phyloP scores from a whole-genome alignment of 192 early-diverging fungal species.

The Podila epicladia region DNA sequence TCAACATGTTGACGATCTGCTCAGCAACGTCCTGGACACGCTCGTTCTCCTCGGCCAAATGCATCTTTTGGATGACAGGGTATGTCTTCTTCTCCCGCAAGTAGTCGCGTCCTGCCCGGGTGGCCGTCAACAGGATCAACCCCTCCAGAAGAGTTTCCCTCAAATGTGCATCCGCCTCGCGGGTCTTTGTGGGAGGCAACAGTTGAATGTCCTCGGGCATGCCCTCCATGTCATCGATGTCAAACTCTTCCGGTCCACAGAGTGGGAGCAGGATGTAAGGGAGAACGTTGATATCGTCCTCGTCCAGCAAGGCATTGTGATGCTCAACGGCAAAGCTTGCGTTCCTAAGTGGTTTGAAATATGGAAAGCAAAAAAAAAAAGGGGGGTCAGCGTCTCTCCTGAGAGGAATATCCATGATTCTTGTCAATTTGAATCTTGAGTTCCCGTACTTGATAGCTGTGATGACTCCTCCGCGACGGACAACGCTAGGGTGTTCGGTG shows the following conservation, averaged over 20 bases:
- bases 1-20: conserved; percentile 85
- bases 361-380: not conserved
- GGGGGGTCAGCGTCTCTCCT: not conserved
- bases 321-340: conserved; percentile 81
- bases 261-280: conserved; percentile 91
- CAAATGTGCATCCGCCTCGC: conserved; percentile 82
- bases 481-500: conserved; percentile 80
- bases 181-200: conserved; percentile 81
- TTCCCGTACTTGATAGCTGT: conserved; percentile 82
- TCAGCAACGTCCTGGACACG: conserved; percentile 77
- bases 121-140: conserved; percentile 80
- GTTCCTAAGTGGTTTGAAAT: conserved; percentile 57
- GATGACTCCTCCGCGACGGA: conserved; percentile 91
- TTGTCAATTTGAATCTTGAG: not conserved
- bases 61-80: conserved; percentile 84
- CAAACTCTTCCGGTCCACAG: conserved; percentile 92
- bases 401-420: not conserved
- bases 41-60: conserved; percentile 79
- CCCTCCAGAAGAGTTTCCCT: conserved; percentile 82
- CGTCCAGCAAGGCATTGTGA: conserved; percentile 74
- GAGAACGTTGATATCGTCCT: conserved; percentile 79
- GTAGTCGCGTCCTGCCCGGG: conserved; percentile 79
- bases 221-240: conserved; percentile 91
- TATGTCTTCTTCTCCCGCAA: conserved; percentile 87
- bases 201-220: conserved; percentile 95